These are phyloP conservation scores for Dimocarpus longan DNA, from an alignment of 345 rosid genomes.

Conservation along the genomic window DNA sequence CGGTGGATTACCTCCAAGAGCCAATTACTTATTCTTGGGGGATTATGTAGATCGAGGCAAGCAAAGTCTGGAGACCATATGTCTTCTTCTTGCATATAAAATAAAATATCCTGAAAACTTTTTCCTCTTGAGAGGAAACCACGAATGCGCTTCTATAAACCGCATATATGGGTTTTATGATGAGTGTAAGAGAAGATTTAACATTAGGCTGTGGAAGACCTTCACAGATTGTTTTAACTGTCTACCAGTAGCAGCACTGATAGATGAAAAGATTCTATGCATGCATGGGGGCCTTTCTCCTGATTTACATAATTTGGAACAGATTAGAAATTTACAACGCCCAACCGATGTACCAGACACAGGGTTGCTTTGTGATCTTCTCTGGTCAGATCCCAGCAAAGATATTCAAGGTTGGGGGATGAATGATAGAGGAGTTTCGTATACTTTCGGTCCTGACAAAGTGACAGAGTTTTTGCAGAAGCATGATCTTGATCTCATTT, in stretches of 20 bases:
- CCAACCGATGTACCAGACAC: constrained; percentile 80
- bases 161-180: constrained; percentile 76
- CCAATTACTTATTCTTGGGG: constrained; percentile 81
- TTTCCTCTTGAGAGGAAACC: constrained; percentile 72
- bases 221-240: constrained; percentile 70
- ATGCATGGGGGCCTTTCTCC: constrained; percentile 96
- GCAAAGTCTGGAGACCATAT: constrained; percentile 77
- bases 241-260: constrained; percentile 67
- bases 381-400: constrained; percentile 87
- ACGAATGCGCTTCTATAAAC: constrained; percentile 75
- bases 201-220: constrained; percentile 70
- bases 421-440: constrained; percentile 91
- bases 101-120: constrained; percentile 66
- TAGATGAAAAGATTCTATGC: constrained; percentile 85
- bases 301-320: constrained; percentile 62
- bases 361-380: constrained; percentile 85
- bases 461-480: constrained; percentile 76
- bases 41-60: constrained; percentile 90
- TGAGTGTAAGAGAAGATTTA: constrained; percentile 81
- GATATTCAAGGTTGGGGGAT: constrained; percentile 77
- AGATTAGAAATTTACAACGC: constrained; percentile 64
- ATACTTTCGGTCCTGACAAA: constrained; percentile 60
- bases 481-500: constrained; percentile 79
- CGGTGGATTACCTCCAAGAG: constrained; percentile 77
- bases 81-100: constrained; percentile 73